Base-by-base conservation (phyloP, 768 basidiomycete genomes). In the Chalciporus piperatus region DNA sequence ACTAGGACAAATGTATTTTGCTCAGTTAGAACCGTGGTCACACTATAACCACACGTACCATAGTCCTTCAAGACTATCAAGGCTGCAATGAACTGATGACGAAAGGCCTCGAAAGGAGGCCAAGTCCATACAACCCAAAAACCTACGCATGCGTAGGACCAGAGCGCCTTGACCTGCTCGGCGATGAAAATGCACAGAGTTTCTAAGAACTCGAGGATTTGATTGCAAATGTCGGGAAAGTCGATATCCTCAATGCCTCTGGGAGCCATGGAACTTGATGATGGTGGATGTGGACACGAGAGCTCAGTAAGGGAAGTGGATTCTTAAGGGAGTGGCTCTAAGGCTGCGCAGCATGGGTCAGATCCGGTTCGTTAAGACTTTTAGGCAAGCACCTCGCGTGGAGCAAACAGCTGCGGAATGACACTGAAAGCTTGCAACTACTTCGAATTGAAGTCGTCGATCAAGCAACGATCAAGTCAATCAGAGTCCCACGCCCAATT, bases 21-120 rank as follows among this genome's bases (percentile, higher is more conserved):
- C 1, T n/a, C 17, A 32, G 30, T 32, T 22, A 10, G 9, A 5
- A 7, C 19, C 10, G 12, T 4, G 16, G 22, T 48, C 40, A 10
- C 23, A 28, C 30, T 32, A 42, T 1, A 2, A 12, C 16, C 7
- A 19, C 11, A 61, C 60, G 44, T 0, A 63, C 63, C 55, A 12
- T 60, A 60, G 5, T 52, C 41, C 40, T 10, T 19, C 47, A 57
- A 19, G 33, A 12, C 47, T 16, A 53, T 47, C 28, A 63, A 22
- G 39, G 52, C 55, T 0, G 51, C 49, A 1, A 22, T 28, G 4
- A 63, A 39, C 14, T 48, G 60, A 45, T 52, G 50, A 12, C 63
- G 52, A 19, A 63, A 63, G 23, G 49, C 12, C 23, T 65, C 61
- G 25, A 64, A 60, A 4, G 63, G 63, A 0, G 64, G 63, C 17